A percentile compares a stretch with the other conserved stretches of the same genome.
Evolutionary conservation across 441 rosid genomes (phyloP).

Genomic region (Biscutella laevigata): DNA sequence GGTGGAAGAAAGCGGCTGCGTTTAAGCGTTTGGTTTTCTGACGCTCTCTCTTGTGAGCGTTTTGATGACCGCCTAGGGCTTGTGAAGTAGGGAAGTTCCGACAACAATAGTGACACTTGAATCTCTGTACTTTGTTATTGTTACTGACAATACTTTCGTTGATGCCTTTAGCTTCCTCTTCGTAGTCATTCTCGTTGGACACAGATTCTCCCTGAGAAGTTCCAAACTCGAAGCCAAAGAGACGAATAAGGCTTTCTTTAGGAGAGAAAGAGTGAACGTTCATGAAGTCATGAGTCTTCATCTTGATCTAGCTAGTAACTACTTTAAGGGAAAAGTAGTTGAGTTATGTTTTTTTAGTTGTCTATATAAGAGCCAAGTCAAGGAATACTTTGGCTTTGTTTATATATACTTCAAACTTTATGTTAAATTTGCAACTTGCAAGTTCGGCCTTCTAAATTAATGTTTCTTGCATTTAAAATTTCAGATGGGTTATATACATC

Average conservation of each 20-base stretch:
- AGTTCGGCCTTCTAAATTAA: too few species aligned
- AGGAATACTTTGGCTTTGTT: too few species aligned
- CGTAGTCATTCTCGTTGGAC: conserved; percentile 16
- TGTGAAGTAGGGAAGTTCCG: conserved; percentile 95
- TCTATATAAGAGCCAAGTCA: too few species aligned
- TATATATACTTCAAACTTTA: too few species aligned
- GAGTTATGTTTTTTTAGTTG: too few species aligned
- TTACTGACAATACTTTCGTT: conserved; percentile 12
- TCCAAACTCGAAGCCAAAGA: conserved; percentile 76
- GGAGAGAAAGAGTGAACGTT: conserved; percentile 77
- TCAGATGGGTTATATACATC: too few species aligned
- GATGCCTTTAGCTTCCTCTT: conserved; percentile 16
- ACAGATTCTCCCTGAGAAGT: conserved; percentile 19
- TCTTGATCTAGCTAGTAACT: conserved; percentile 26
- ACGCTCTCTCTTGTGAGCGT: conserved; percentile 94
- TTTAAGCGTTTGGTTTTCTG: conserved; percentile 71
- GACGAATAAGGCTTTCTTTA: conserved; percentile 62
- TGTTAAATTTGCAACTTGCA: too few species aligned
- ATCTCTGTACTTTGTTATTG: conserved; percentile 45
- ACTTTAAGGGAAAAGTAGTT: too few species aligned
- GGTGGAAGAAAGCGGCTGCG: conserved; percentile 28
- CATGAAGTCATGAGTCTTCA: conserved; percentile 85
- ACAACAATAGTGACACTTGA: conserved; percentile 88
- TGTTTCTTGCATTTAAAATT: too few species aligned
- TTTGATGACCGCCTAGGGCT: conserved; percentile 95